Base-by-base conservation (phyloP, 2,329 filamentous ascomycete species). In the Epichloe elymi region DNA sequence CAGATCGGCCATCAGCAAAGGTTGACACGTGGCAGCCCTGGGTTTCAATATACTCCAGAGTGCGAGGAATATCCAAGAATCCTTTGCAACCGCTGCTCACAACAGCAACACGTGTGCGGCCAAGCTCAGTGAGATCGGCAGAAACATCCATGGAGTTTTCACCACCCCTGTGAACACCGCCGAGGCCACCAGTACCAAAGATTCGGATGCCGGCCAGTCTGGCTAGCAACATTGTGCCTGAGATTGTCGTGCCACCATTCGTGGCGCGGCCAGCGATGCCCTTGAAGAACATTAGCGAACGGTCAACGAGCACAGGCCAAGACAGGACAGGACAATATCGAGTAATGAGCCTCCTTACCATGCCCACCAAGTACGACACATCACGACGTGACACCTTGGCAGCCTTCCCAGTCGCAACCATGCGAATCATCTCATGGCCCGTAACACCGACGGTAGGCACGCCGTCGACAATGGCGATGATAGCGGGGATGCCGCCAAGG, bases 51-150 rank as follows among this genome's bases (percentile, higher is more conserved):
- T 75, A 76, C 70, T 98, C 93, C 5, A 98, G 74, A 0, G 93
- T 98, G 49, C 88, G 78, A 2, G 86, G 82, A 53, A 96, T 89
- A 63, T 98, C 93, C 38, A 98, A 74, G 66, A 98, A 97, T 55
- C 91, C 93, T 70, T 98, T 98, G 70, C 88, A 94, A 14, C 93
- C 93, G 57, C 86, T 88, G 66, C 85, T 86, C 49, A 98, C 74
- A 2, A 98, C 90, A 26, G 90, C 85, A 49, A 98, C 84, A 11
- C 87, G 81, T 7, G 90, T 96, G 52, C 89, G 79, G 15, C 93
- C 90, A 48, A 98, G 79, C 73, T 97, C 93, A 4, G 88, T 96
- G 54, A 98, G 75, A 68, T 98, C 93, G 40, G 93, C 91, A 54
- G 91, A 97, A 55, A 98, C 80, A 64, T 98, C 93, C 82, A 97